Evolutionary conservation across 768 basidiomycete genomes (phyloP).

Genomic region (Tulasnella sp.): DNA sequence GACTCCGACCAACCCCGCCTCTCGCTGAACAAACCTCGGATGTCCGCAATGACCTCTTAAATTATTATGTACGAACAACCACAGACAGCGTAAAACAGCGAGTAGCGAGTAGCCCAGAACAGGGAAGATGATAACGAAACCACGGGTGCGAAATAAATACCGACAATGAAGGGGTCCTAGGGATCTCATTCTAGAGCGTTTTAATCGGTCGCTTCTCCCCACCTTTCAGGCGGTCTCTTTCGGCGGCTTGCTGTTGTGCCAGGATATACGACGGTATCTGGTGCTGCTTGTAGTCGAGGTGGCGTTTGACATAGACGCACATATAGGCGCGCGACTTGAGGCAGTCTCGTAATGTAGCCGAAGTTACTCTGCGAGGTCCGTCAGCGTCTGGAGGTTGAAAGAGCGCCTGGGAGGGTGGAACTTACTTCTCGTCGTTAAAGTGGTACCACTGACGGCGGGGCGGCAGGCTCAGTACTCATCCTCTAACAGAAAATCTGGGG

Average conservation of each 20-base stretch:
- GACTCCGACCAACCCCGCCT: constrained; percentile 5
- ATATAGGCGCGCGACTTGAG: constrained; percentile 79
- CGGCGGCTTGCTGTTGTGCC: constrained; percentile 61
- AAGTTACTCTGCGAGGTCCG: constrained; percentile 53
- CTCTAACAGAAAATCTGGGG: not conserved
- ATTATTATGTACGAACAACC: constrained; percentile 8
- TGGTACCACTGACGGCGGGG: constrained; percentile 71
- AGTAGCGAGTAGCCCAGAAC: not conserved
- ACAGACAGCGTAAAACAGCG: constrained; percentile 14
- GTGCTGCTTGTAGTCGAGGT: constrained; percentile 76
- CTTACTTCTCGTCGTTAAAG: constrained; percentile 90
- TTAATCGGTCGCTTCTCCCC: constrained; percentile 32
- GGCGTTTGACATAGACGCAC: constrained; percentile 92
- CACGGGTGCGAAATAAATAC: constrained; percentile 3
- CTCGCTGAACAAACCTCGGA: not conserved
- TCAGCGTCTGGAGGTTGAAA: constrained; percentile 21
- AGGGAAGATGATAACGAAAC: not conserved
- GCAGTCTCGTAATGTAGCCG: constrained; percentile 61
- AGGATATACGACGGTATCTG: constrained; percentile 64
- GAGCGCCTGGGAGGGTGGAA: constrained; percentile 15
- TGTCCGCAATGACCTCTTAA: constrained; percentile 13
- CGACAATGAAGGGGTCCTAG: not conserved
- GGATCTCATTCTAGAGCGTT: not conserved
- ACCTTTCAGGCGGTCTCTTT: constrained; percentile 55
- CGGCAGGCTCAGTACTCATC: constrained; percentile 4